Evolutionary conservation across 768 basidiomycete species (phyloP).

Genomic region (Panellus pusillus): DNA sequence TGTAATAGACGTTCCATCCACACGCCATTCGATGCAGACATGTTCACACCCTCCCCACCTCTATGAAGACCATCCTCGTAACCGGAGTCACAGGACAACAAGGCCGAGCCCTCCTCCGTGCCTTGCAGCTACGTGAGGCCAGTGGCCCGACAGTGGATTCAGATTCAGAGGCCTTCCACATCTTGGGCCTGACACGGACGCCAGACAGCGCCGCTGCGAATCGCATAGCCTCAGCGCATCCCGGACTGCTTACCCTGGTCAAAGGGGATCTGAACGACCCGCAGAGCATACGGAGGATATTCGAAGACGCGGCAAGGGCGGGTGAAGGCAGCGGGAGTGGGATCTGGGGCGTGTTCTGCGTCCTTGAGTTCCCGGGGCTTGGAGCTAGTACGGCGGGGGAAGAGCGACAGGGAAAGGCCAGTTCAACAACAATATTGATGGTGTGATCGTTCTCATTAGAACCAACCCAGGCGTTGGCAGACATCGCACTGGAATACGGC

Average conservation of each 20-base stretch:
- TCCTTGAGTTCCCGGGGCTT: slow-evolving; percentile 40
- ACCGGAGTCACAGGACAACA: slow-evolving; percentile 41
- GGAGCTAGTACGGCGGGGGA: slow-evolving; percentile 39
- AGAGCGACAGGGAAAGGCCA: slow-evolving; percentile 40
- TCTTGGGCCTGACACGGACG: slow-evolving; percentile 38
- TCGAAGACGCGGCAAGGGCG: slow-evolving; percentile 23
- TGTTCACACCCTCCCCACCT: no score
- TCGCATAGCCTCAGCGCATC: slow-evolving; percentile 17
- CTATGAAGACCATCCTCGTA: slow-evolving; percentile 27
- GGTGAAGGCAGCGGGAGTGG: slow-evolving; percentile 23
- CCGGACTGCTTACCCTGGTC: slow-evolving; percentile 30
- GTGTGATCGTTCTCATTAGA: background rate
- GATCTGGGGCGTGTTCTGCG: slow-evolving; percentile 42
- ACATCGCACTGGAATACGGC: slow-evolving; percentile 36
- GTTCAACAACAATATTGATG: background rate
- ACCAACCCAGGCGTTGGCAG: slow-evolving; percentile 30
- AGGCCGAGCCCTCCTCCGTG: slow-evolving; percentile 33
- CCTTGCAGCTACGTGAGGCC: slow-evolving; percentile 20
- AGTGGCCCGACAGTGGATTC: background rate
- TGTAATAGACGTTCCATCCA: no score
- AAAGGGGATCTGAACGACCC: slow-evolving; percentile 35
- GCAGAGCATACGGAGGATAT: slow-evolving; percentile 31
- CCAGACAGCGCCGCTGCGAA: slow-evolving; percentile 28
- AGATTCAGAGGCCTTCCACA: no score
- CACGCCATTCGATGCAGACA: no score